A percentile compares a stretch with the other conserved stretches of the same genome.
Evolutionary conservation across 2,329 filamentous ascomycete species (phyloP).

Genomic region (Aaosphaeria pasadenensis): DNA sequence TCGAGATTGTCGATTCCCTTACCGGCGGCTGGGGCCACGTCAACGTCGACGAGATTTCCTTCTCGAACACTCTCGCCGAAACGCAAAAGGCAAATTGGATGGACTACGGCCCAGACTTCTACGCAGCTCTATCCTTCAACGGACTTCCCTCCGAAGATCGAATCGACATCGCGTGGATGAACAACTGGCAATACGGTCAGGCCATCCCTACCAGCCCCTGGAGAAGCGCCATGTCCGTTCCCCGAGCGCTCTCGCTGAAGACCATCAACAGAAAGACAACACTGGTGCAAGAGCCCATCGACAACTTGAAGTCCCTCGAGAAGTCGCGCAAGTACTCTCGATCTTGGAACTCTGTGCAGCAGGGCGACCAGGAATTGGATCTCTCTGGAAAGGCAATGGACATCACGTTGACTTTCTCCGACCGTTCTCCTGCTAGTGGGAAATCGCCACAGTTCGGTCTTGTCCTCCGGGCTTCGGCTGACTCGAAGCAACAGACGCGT

Average conservation of each 20-base stretch:
- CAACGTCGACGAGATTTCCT: slow-evolving; percentile 2
- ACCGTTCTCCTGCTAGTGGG: slow-evolving; percentile 1
- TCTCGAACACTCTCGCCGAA: slow-evolving; percentile 2
- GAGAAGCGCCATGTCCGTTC: slow-evolving; percentile 1
- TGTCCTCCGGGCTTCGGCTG: slow-evolving; percentile 2
- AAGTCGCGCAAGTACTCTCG: background rate
- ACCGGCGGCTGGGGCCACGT: slow-evolving; percentile 2
- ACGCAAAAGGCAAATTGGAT: slow-evolving; percentile 2
- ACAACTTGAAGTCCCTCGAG: background rate
- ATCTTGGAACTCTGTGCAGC: slow-evolving; percentile 1
- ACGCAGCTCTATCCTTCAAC: slow-evolving; percentile 1
- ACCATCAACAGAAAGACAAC: slow-evolving; percentile 1
- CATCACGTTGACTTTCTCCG: slow-evolving; percentile 1
- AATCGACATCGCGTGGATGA: slow-evolving; percentile 3
- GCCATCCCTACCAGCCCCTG: slow-evolving; percentile 2
- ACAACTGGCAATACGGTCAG: slow-evolving; percentile 2
- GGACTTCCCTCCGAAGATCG: slow-evolving; percentile 1
- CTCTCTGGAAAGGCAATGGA: slow-evolving; percentile 3
- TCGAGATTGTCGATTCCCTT: slow-evolving; percentile 4
- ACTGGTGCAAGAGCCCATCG: background rate
- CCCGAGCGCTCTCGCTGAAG: slow-evolving; percentile 1
- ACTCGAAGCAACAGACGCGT: slow-evolving; percentile 1
- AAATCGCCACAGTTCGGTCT: slow-evolving; percentile 3
- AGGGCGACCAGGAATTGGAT: slow-evolving; percentile 1
- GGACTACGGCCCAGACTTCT: slow-evolving; percentile 2